Percentiles rank a stretch among this genome's conserved stretches.
These are phyloP conservation scores for Actinomucor elegans DNA, from an alignment of 371 early-diverging fungal genomes.

Conservation along the genomic window DNA sequence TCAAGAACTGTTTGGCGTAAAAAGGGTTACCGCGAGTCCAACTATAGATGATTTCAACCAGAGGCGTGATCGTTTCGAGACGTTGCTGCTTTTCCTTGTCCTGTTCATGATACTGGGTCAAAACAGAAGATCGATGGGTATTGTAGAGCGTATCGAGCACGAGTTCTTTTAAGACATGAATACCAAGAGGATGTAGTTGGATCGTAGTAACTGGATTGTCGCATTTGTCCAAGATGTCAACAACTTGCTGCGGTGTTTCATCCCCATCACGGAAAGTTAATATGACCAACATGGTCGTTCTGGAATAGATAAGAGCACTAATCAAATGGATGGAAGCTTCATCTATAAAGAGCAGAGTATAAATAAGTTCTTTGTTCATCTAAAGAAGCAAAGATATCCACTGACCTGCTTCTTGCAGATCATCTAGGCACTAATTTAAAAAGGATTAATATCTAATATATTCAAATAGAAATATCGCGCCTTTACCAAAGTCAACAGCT, in stretches of 20 bases:
- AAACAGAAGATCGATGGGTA: background rate
- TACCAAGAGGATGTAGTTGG: conserved; percentile 25
- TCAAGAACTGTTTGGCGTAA: conserved; percentile 41
- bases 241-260: conserved; percentile 26
- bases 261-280: conserved; percentile 40
- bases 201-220: conserved; percentile 17
- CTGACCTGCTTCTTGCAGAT: conserved; percentile 49
- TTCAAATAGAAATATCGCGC: background rate
- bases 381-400: background rate
- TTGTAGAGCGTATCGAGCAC: conserved; percentile 39
- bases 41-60: conserved; percentile 31
- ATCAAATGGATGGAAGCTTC: conserved; percentile 44
- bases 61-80: conserved; percentile 10
- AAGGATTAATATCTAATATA: background rate
- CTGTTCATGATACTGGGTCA: background rate
- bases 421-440: conserved; percentile 41
- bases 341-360: conserved; percentile 28
- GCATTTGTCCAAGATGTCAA: conserved; percentile 12
- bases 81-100: conserved; percentile 5
- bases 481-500: conserved; percentile 42
- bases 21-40: conserved; percentile 50
- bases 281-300: conserved; percentile 40
- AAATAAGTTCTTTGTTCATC: background rate
- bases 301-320: conserved; percentile 30
- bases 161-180: conserved; percentile 25